Evolutionary conservation across 768 basidiomycete species (phyloP).

Genomic region (Postia placenta): DNA sequence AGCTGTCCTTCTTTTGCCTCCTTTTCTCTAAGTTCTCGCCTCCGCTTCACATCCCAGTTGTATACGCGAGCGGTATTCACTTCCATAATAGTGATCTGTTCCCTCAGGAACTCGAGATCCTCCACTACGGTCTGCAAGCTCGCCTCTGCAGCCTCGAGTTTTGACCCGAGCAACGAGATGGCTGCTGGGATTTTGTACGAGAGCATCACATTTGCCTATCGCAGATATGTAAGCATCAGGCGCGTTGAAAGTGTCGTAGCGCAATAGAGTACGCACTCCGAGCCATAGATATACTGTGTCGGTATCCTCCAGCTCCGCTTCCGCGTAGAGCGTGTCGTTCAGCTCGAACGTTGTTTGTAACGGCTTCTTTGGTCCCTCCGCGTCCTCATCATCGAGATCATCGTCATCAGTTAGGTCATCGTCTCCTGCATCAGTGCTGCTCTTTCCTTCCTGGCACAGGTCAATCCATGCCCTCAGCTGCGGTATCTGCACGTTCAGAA

Average conservation of each 20-base stretch:
- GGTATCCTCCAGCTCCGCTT: constrained; percentile 80
- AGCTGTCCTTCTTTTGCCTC: constrained; percentile 23
- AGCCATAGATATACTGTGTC: constrained; percentile 95
- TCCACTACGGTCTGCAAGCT: constrained; percentile 66
- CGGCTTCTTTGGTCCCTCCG: constrained; percentile 38
- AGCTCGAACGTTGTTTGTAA: constrained; percentile 88
- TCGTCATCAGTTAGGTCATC: constrained; percentile 47
- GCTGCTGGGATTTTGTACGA: constrained; percentile 85
- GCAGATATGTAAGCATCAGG: neutral
- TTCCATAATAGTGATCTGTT: constrained; percentile 96
- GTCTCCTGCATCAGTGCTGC: constrained; percentile 31
- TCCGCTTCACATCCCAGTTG: constrained; percentile 90
- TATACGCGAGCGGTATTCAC: constrained; percentile 92
- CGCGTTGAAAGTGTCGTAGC: no score
- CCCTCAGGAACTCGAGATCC: constrained; percentile 88
- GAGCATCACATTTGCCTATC: constrained; percentile 94
- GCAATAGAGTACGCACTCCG: constrained; percentile 65
- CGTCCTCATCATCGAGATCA: constrained; percentile 49
- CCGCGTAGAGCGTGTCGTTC: constrained; percentile 92
- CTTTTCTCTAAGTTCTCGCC: constrained; percentile 50
- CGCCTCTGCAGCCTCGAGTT: constrained; percentile 65
- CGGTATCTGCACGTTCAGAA: no score
- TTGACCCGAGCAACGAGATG: constrained; percentile 63
- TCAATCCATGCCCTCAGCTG: neutral
- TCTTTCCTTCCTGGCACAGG: constrained; percentile 51